phyloP scores from a whole-genome alignment of 106 monocot species.

The Allium cepa region DNA sequence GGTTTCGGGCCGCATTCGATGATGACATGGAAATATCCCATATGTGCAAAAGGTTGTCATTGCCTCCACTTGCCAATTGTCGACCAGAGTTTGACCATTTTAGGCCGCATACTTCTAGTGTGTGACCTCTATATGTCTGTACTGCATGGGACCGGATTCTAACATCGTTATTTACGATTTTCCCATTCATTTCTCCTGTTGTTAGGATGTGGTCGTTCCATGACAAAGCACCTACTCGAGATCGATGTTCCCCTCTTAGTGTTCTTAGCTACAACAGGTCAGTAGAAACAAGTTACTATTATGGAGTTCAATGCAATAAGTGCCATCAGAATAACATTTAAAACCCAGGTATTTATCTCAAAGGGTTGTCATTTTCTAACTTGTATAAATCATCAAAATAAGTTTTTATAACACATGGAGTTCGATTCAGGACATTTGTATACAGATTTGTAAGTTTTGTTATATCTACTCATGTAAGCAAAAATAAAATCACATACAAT shows the following conservation, averaged over 20 bases:
- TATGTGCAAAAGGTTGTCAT: conserved; percentile 50
- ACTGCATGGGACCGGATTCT: conserved; percentile 25
- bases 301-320: conserved; percentile 14
- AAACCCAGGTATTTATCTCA: too few species aligned
- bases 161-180: conserved; percentile 59
- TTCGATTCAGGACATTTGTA: too few species aligned
- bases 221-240: too few species aligned
- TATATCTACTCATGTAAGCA: too few species aligned
- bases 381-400: not conserved
- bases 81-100: conserved; percentile 30
- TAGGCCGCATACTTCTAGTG: conserved; percentile 1
- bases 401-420: too few species aligned
- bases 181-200: conserved; percentile 50
- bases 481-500: too few species aligned
- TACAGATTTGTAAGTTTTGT: too few species aligned
- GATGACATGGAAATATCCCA: conserved; percentile 19
- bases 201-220: conserved; percentile 25
- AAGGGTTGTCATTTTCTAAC: not conserved
- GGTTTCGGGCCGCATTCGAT: not conserved
- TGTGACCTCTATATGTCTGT: conserved; percentile 36
- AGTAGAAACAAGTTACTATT: conserved; percentile 36
- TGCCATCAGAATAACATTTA: too few species aligned
- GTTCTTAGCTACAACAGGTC: conserved; percentile 34
- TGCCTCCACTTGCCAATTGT: conserved; percentile 39
- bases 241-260: too few species aligned